Base-by-base conservation (phyloP, 2,329 filamentous ascomycete genomes). In the Lachnellula arida region DNA sequence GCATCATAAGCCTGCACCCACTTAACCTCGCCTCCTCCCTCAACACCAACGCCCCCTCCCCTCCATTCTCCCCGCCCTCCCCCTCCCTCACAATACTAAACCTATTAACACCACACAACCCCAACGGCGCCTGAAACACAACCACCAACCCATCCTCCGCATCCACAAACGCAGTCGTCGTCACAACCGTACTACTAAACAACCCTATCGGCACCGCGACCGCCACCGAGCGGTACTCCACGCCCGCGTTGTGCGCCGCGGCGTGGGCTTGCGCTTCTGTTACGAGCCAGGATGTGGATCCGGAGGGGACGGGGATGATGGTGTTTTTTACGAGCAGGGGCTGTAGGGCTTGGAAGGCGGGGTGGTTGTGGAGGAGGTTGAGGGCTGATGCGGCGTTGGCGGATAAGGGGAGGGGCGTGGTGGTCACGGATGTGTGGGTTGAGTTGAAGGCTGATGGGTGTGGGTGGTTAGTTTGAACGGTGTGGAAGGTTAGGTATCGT, bases 111-210 rank as follows among this genome's bases (percentile, higher is more conserved):
- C 57, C 57, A 49, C 35, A 35, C 17, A 56, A 28, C 4, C 57
- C 54, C 25, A 56, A 48, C 15, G 54, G 57, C 17, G 57, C 54
- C 22, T 59, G 51, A 14, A 59, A 59, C 12, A 49, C 32, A 28
- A 54, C 22, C 7, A 53, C 15, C 47, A 59, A 15, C 5, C 57
- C 57, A 32, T 59, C 53, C 14, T 56, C 54, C 4, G 48, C 55
- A 25, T 59, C 40, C 3, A 59, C 42, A 7, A 37, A 54, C 2
- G 57, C 57, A 5, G 47, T 46, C 4, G 42, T 51, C 8, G 55
- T 51, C 5, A 60, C 46, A n/a, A 40, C 40, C 7, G 34, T 55
- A 6, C 46, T 51, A 1, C 44, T 42, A 42, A 56, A 53, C 9
- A 46, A 49, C 2, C 49, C 49, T 17, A 60, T 49, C 2, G 57